Evolutionary conservation across 2,329 filamentous ascomycete genomes (phyloP).

Genomic region (Nothophoma quercina): DNA sequence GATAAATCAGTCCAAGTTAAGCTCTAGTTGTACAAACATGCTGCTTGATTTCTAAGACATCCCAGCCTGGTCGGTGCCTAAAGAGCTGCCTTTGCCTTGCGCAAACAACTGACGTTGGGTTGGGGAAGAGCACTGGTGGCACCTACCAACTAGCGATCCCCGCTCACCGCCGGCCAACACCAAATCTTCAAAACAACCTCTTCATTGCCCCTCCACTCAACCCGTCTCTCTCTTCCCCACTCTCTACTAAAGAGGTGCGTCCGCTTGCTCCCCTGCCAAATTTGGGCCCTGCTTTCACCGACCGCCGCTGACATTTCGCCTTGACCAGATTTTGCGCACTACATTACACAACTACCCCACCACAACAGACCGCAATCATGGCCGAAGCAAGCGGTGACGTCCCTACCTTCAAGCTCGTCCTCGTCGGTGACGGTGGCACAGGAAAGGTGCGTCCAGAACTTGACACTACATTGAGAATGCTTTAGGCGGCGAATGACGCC

Average conservation of each 20-base stretch:
- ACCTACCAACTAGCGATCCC: constrained; percentile 15
- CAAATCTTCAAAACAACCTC: constrained; percentile 25
- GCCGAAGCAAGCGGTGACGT: constrained; percentile 59
- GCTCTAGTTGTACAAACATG: neutral
- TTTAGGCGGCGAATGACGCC: constrained; percentile 3
- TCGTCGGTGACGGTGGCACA: constrained; percentile 98
- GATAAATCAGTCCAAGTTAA: neutral
- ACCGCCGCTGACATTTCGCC: constrained; percentile 29
- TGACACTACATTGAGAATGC: neutral
- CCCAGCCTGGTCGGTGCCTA: constrained; percentile 32
- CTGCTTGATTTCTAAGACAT: constrained; percentile 26
- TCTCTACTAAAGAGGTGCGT: constrained; percentile 39
- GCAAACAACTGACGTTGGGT: constrained; percentile 18
- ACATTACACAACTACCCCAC: constrained; percentile 41
- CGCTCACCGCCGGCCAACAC: constrained; percentile 29
- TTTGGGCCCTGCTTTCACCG: constrained; percentile 17
- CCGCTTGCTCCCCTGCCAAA: constrained; percentile 27
- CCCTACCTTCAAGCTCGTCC: constrained; percentile 99
- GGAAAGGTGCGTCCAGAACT: constrained; percentile 81
- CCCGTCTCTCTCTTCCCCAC: constrained; percentile 40
- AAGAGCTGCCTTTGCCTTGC: constrained; percentile 29
- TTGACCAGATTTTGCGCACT: constrained; percentile 36
- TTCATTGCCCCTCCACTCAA: constrained; percentile 33
- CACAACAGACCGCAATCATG: constrained; percentile 61
- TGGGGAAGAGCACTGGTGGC: constrained; percentile 14